These are phyloP conservation scores for Carex parvula DNA, from an alignment of 176 grass and related monocot species.

Conservation along the genomic window DNA sequence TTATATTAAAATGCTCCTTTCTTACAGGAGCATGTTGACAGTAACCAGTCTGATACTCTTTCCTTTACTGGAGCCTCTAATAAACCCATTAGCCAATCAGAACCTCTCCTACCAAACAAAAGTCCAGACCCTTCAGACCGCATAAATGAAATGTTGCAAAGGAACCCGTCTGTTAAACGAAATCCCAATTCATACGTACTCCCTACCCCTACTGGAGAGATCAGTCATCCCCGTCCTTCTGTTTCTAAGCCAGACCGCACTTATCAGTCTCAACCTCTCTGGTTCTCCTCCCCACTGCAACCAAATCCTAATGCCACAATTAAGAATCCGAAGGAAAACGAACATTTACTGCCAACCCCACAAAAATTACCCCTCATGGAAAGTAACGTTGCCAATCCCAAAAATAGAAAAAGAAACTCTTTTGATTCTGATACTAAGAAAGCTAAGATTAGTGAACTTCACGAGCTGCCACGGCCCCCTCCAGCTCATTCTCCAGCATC, in stretches of 20 bases:
- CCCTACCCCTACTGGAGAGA: constrained; percentile 59
- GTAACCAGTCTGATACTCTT: constrained; percentile 45
- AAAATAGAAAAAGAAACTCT: constrained; percentile 9
- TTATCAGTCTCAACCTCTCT: constrained; percentile 32
- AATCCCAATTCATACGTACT: constrained; percentile 86
- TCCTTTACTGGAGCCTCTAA: constrained; percentile 37
- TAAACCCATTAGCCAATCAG: constrained; percentile 65
- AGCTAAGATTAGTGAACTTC: constrained; percentile 76
- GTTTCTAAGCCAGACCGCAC: constrained; percentile 37
- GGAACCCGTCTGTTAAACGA: constrained; percentile 50
- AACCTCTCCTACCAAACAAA: constrained; percentile 69
- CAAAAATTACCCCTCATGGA: constrained; percentile 62
- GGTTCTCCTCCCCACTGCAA: constrained; percentile 67
- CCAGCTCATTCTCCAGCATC: constrained; percentile 37
- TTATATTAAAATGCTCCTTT: constrained; percentile 17
- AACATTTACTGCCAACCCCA: constrained; percentile 58
- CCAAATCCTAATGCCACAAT: constrained; percentile 39
- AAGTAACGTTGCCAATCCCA: constrained; percentile 41
- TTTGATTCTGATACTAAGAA: constrained; percentile 8
- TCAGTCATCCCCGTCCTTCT: not conserved
- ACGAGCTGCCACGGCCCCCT: constrained; percentile 86
- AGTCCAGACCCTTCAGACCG: constrained; percentile 56
- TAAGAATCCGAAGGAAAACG: constrained; percentile 52
- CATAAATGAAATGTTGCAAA: constrained; percentile 49
- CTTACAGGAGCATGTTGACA: constrained; percentile 60